Evolutionary conservation across 179 eudicot genomes (phyloP).

Genomic region (Beta macrorhiza): DNA sequence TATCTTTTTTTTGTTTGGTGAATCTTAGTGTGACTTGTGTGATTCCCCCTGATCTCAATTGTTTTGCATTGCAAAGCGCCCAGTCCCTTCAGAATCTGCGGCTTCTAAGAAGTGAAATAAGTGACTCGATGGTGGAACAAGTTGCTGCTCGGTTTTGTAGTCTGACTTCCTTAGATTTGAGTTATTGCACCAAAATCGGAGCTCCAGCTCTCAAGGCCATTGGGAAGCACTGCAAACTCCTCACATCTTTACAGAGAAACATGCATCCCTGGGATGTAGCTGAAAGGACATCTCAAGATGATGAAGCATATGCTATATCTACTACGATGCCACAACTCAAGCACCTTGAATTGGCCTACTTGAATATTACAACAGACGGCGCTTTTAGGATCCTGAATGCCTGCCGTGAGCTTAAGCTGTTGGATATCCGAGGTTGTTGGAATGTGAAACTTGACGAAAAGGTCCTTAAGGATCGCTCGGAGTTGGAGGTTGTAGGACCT

Average conservation of each 20-base stretch:
- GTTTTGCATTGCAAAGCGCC: conserved; percentile 46
- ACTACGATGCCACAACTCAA: conserved; percentile 66
- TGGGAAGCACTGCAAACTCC: conserved; percentile 54
- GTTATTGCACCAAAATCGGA: conserved; percentile 66
- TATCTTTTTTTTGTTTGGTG: not conserved
- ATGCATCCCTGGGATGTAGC: conserved; percentile 67
- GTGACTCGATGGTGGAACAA: conserved; percentile 42
- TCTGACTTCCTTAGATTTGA: conserved; percentile 56
- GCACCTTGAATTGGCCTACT: conserved; percentile 66
- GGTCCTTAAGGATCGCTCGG: conserved; percentile 32
- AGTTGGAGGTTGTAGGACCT: conserved; percentile 64
- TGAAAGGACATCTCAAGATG: conserved; percentile 51
- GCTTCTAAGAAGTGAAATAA: conserved; percentile 58
- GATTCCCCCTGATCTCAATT: not conserved
- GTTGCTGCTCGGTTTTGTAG: conserved; percentile 41
- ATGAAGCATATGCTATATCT: conserved; percentile 68
- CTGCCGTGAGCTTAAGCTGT: conserved; percentile 48
- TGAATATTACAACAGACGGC: conserved; percentile 45
- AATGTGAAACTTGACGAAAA: conserved; percentile 57
- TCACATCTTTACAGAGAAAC: conserved; percentile 45
- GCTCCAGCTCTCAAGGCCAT: conserved; percentile 49
- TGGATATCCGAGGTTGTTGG: conserved; percentile 79
- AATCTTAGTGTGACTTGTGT: not conserved
- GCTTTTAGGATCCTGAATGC: conserved; percentile 37
- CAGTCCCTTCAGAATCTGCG: conserved; percentile 48